These are phyloP conservation scores for Medicago lupulina DNA, from an alignment of 306 rosid genomes.

Conservation along the genomic window DNA sequence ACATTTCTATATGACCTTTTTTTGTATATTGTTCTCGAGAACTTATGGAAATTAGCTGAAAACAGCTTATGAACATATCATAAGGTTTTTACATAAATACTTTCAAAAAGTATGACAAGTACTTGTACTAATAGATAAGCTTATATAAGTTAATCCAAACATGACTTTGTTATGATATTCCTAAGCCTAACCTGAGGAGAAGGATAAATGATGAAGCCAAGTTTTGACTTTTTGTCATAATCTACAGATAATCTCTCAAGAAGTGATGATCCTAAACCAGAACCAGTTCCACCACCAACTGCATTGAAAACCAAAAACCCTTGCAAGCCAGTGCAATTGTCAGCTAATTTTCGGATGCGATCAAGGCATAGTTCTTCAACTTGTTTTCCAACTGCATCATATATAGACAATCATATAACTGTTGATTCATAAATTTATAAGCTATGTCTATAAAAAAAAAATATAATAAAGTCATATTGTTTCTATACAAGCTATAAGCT, in stretches of 20 bases:
- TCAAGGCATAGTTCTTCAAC: constrained; percentile 71
- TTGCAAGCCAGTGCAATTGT: constrained; percentile 80
- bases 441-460: not conserved
- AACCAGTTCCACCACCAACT: constrained; percentile 88
- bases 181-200: constrained; percentile 69
- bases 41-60: no score
- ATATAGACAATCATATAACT: not conserved
- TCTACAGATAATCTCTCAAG: constrained; percentile 72
- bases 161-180: not conserved
- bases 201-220: constrained; percentile 77
- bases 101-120: no score
- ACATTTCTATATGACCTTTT: no score
- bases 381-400: constrained; percentile 68
- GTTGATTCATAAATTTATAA: no score
- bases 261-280: constrained; percentile 79
- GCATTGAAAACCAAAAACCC: constrained; percentile 80
- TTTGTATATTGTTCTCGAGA: no score
- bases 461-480: no score
- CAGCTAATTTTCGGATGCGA: constrained; percentile 69
- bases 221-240: constrained; percentile 77
- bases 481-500: not conserved
- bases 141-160: not conserved
- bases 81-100: no score
- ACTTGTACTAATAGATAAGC: no score
- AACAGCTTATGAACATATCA: no score